phyloP scores from a whole-genome alignment of 257 asterid species.

The Perilla frutescens region DNA sequence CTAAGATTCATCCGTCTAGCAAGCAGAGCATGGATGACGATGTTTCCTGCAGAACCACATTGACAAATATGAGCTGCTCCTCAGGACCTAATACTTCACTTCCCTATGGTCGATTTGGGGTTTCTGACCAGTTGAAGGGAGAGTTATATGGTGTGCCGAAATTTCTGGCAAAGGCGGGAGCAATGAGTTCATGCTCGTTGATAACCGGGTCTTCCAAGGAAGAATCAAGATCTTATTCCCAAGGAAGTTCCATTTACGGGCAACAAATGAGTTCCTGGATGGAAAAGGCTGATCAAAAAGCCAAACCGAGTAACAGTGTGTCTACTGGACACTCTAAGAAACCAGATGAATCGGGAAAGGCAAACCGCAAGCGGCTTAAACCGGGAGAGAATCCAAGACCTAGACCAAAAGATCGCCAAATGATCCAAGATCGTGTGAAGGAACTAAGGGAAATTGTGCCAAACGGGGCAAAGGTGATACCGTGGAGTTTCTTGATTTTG shows the following conservation, averaged over 20 bases:
- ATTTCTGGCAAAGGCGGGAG: constrained; percentile 51
- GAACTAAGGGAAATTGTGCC: constrained; percentile 95
- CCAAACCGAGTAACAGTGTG: constrained; percentile 58
- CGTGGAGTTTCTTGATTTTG: background rate
- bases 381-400: constrained; percentile 95
- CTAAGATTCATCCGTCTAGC: constrained; percentile 47
- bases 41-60: constrained; percentile 58
- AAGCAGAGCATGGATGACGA: constrained; percentile 54
- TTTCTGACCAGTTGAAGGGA: constrained; percentile 53
- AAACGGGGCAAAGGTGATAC: constrained; percentile 82
- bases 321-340: constrained; percentile 74
- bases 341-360: constrained; percentile 60
- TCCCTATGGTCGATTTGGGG: constrained; percentile 53
- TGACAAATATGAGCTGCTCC: constrained; percentile 59
- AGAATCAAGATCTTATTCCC: constrained; percentile 55
- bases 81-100: constrained; percentile 51
- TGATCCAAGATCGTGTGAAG: constrained; percentile 97
- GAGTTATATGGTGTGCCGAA: constrained; percentile 68
- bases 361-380: constrained; percentile 82
- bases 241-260: constrained; percentile 67
- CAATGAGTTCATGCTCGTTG: constrained; percentile 53
- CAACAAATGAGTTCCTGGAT: constrained; percentile 81
- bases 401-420: constrained; percentile 95
- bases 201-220: constrained; percentile 50
- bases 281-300: constrained; percentile 47